Percentiles rank a stretch among this genome's conserved stretches.
Conservation (phyloP, 495 filamentous ascomycete genomes). For the Tuber microsphaerosporum region DNA sequence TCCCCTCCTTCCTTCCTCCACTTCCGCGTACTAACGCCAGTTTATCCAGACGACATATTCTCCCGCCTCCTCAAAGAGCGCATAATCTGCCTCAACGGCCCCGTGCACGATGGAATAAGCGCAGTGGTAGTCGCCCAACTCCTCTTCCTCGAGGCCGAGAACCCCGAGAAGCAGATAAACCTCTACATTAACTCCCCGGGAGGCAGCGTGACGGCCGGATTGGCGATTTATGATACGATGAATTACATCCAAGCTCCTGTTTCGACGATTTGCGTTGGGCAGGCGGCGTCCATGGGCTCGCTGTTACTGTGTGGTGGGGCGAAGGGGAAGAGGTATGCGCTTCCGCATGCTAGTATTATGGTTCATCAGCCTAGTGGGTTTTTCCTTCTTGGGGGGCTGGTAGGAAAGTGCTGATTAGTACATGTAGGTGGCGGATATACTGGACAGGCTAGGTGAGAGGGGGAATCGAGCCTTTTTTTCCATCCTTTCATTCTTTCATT, state of each 20-base stretch:
- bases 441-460: constrained; percentile 61
- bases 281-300: constrained; percentile 91
- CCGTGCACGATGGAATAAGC: constrained; percentile 79
- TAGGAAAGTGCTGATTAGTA: constrained; percentile 7
- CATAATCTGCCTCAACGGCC: constrained; percentile 88
- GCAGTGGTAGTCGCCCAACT: constrained; percentile 91
- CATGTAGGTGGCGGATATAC: constrained; percentile 65
- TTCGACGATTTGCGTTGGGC: constrained; percentile 87
- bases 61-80: constrained; percentile 57
- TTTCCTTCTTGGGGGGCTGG: neutral
- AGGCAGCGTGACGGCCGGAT: constrained; percentile 85
- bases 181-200: constrained; percentile 98
- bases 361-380: constrained; percentile 71
- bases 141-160: constrained; percentile 95
- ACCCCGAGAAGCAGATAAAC: constrained; percentile 84
- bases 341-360: constrained; percentile 92
- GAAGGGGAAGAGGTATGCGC: constrained; percentile 74
- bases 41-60: constrained; percentile 38
- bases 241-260: constrained; percentile 88
- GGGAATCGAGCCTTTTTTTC: neutral
- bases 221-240: constrained; percentile 99
- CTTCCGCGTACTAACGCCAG: neutral
- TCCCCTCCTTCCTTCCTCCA: neutral
- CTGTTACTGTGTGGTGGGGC: constrained; percentile 79
- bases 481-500: neutral